Base-by-base conservation (phyloP, 2,329 filamentous ascomycete genomes). In the Diaporthe sp. region DNA sequence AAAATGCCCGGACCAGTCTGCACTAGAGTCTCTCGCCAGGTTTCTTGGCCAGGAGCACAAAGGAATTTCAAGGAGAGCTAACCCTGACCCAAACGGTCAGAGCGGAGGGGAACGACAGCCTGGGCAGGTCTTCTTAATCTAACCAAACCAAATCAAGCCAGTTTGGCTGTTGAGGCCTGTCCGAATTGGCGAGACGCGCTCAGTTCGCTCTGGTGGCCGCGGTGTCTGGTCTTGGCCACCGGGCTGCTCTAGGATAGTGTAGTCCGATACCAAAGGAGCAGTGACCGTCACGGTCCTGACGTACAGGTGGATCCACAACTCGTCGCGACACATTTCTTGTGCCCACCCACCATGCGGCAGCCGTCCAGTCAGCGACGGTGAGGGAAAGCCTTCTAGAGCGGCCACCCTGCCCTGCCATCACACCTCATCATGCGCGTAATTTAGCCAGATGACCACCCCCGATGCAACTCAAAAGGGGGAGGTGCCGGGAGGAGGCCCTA, bases 391-490 rank as follows among this genome's bases (percentile, higher is more conserved):
- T 68, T 39, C 15, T 31, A 68, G 65, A 68, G 46, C 46, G 65
- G 65, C 44, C 70, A 31, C 46, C 10, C 31, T 37, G 34, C 55
- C 58, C 70, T 51, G 71, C 71, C 49, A 57, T 65, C 71, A 73
- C 57, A 62, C 71, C 49, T 25, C 58, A 73, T 55, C 46, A 65
- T 73, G 71, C 58, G 51, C 71, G 71, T 65, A 73, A 72, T 65
- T 55, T 65, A 73, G 58, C 58, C 59, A 65, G 71, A 65, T 65
- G 58, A 65, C 58, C 46, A 65, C 19, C 58, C 65, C 46, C 12
- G 71, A 65, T 73, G 58, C 58, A 55, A 55, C 71, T 55, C 22
- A 34, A 65, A 65, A 46, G 71, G 58, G 58, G 71, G 58, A 55
- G 42, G 58, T 61, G 58, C n/a, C 49, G 37, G 71, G 71, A 55